phyloP scores from a whole-genome alignment of 2,329 filamentous ascomycete species.

The Akanthomyces lecanii region DNA sequence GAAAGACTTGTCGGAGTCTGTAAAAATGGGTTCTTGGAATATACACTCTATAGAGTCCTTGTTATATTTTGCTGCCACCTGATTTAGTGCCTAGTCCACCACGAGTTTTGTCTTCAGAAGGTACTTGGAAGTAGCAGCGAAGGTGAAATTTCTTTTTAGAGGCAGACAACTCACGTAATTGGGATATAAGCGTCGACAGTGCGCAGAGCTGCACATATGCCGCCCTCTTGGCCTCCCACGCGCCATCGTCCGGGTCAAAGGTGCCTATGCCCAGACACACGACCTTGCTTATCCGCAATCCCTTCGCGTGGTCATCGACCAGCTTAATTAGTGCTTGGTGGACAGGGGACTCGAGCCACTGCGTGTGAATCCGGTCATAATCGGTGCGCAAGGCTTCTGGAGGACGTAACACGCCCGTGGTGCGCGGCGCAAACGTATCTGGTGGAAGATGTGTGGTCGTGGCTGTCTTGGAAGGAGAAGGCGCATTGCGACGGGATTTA shows the following conservation, averaged over 20 bases:
- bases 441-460: neutral
- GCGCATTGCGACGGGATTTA: neutral
- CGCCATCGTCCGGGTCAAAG: slow-evolving; percentile 47
- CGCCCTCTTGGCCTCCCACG: slow-evolving; percentile 41
- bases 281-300: slow-evolving; percentile 35
- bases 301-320: slow-evolving; percentile 25
- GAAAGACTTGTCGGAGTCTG: slow-evolving; percentile 45
- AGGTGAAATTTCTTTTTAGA: neutral
- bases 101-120: too few species aligned
- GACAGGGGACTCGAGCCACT: slow-evolving; percentile 27
- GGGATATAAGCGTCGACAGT: slow-evolving; percentile 45
- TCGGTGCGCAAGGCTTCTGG: slow-evolving; percentile 28
- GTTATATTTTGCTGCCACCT: neutral
- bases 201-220: slow-evolving; percentile 51
- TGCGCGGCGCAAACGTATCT: slow-evolving; percentile 17
- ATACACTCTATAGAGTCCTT: slow-evolving; percentile 36
- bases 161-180: slow-evolving; percentile 34
- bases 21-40: slow-evolving; percentile 54
- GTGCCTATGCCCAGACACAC: slow-evolving; percentile 53
- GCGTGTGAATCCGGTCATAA: slow-evolving; percentile 25
- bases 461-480: neutral
- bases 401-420: slow-evolving; percentile 19
- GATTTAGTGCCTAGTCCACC: too few species aligned
- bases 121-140: too few species aligned
- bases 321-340: slow-evolving; percentile 32